These are phyloP conservation scores for Fusarium tanahbumbuense DNA, from an alignment of 2,329 filamentous ascomycete genomes.

Conservation along the genomic window DNA sequence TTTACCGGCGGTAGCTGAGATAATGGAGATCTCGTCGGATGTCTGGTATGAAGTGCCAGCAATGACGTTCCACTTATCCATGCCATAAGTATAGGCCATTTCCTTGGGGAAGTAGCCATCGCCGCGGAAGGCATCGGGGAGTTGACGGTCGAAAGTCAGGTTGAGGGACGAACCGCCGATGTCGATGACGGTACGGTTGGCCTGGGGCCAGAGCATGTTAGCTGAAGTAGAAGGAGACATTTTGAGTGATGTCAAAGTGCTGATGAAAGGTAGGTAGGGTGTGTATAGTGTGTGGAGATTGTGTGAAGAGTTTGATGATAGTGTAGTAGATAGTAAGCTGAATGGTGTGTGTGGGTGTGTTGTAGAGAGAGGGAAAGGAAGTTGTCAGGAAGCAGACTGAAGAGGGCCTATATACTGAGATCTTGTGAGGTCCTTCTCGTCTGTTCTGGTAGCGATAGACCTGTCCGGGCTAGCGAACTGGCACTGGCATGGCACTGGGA, in stretches of 20 bases:
- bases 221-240: neutral
- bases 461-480: too few relatives aligned
- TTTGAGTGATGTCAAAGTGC: neutral
- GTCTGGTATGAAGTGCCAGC: conserved; percentile 40
- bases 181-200: conserved; percentile 21
- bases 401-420: neutral
- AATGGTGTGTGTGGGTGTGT: neutral
- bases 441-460: neutral
- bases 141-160: conserved; percentile 16
- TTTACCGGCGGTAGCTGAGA: conserved; percentile 23
- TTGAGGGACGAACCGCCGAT: conserved; percentile 36
- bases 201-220: neutral
- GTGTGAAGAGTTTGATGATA: too few relatives aligned
- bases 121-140: conserved; percentile 14
- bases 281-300: too few relatives aligned
- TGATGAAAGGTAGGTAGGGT: too few relatives aligned
- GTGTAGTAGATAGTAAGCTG: too few relatives aligned
- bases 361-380: neutral
- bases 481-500: neutral
- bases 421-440: too few relatives aligned
- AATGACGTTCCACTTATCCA: conserved; percentile 37
- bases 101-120: conserved; percentile 42
- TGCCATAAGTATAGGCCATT: conserved; percentile 36
- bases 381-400: neutral
- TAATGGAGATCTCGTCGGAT: conserved; percentile 24